Base-by-base conservation (phyloP, 1,139 yeast species). In the Zygosaccharomyces pseudobailii region DNA sequence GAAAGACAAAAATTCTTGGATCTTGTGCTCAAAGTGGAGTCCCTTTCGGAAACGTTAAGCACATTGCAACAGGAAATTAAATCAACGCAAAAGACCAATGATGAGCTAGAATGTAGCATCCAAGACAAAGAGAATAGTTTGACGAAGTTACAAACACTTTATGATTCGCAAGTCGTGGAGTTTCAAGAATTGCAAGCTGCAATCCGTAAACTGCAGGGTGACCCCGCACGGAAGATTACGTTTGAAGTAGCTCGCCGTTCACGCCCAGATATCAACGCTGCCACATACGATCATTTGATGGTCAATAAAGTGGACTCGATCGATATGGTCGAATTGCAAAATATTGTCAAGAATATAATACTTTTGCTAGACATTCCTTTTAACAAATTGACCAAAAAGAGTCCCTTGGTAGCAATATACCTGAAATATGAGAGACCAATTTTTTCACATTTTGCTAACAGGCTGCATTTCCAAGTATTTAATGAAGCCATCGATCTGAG, bases 331-430 rank as follows among this genome's bases (percentile, higher is more conserved):
- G 63, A 65, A 27, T 55, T 65, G 25, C 66, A 61, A 41, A 68
- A 68, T 46, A 48, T 60, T 3, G 53, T 67, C 23, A 67, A 67
- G 48, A 65, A 64, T 38, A 46, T 62, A 31, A 52, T 66, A 3
- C 52, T 65, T 13, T 49, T 59, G 20, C 54, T 67, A 19, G 68
- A 62, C 24, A 59, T 60, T n/a, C 70, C 71, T 6, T 55, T 58
- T 28, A 47, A 59, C 20, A 59, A 60, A 42, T 44, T 67, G 17
- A 60, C 66, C 17, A 53, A 53, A 21, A 62, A 60, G 45, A 53
- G 61, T 25, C 58, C 68, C 2, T 47, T 65, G 19, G 59, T 59
- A 2, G 63, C 66, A 20, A 60, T 65, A 4, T 52, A 55, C 37
- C 44, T 63, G 25, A 53, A 65, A 31, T 53, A 54, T 30, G 63